A percentile compares a stretch with the other conserved stretches of the same genome.
Evolutionary conservation across 176 grass and related monocot species (phyloP).

Genomic region (Sorghum bicolor): DNA sequence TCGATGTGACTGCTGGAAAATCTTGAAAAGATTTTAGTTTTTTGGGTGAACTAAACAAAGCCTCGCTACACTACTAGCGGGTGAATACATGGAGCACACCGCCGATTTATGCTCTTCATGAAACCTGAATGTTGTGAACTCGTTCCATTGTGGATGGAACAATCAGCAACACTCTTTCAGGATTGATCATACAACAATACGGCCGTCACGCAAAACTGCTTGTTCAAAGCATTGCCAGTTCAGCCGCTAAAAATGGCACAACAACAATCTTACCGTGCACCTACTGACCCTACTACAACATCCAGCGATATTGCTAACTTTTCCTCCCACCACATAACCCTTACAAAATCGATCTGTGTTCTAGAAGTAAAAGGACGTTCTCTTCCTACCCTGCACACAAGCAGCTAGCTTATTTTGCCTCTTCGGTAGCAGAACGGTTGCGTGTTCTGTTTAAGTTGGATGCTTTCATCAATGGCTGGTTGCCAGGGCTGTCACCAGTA

Average conservation of each 20-base stretch:
- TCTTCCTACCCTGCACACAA: not conserved
- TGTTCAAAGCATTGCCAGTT: not conserved
- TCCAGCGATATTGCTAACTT: not conserved
- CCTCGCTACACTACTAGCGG: not conserved
- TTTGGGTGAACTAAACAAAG: no score
- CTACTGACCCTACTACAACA: conserved; percentile 5
- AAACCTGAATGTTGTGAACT: not conserved
- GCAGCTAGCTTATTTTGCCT: not conserved
- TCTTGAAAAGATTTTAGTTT: no score
- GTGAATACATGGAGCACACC: not conserved
- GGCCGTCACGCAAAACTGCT: not conserved
- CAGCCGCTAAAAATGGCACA: not conserved
- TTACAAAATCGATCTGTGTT: not conserved
- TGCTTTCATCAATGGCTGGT: conserved; percentile 24
- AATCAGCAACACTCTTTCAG: not conserved
- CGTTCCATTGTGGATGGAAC: not conserved
- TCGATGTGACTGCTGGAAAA: no score
- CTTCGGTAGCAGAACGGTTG: not conserved
- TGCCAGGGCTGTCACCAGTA: conserved; percentile 73
- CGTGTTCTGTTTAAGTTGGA: not conserved
- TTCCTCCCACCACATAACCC: not conserved
- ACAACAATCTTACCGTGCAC: not conserved
- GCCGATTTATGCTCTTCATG: not conserved
- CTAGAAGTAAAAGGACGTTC: not conserved
- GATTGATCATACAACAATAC: not conserved